Conservation (phyloP, 352 stramenopile species). For the Phytophthora syringae region DNA sequence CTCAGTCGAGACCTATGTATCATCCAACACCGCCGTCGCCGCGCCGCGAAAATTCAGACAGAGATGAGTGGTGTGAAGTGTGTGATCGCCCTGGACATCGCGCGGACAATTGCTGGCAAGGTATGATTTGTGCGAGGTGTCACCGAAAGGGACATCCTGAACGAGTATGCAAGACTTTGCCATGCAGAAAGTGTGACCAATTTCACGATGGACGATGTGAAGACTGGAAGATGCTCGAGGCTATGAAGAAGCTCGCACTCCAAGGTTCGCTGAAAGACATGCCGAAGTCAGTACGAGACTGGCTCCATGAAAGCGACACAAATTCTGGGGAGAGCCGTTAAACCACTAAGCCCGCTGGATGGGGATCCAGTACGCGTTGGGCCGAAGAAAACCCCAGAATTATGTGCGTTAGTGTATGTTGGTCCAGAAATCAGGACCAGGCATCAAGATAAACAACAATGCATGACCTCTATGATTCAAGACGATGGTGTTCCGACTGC, state of each 20-base stretch:
- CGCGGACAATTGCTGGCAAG: not conserved
- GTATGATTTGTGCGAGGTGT: not conserved
- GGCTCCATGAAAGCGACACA: too few species aligned
- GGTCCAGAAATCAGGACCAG: too few species aligned
- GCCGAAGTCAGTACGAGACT: not conserved
- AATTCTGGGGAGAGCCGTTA: too few species aligned
- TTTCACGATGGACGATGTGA: constrained; percentile 5
- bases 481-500: too few species aligned
- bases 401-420: too few species aligned
- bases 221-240: not conserved
- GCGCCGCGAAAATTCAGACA: not conserved
- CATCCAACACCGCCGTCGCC: too few species aligned
- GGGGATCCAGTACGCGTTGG: not conserved
- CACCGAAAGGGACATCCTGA: not conserved
- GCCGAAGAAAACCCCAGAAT: too few species aligned
- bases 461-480: too few species aligned
- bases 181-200: not conserved
- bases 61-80: too few species aligned
- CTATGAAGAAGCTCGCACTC: not conserved
- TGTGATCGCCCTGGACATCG: not conserved
- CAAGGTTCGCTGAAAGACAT: constrained; percentile 2
- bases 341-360: too few species aligned
- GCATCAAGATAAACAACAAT: too few species aligned
- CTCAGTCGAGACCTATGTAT: too few species aligned
- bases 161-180: not conserved